Conservation (phyloP, 805 yeast genomes). For the Tanozyma kutaoensis region DNA sequence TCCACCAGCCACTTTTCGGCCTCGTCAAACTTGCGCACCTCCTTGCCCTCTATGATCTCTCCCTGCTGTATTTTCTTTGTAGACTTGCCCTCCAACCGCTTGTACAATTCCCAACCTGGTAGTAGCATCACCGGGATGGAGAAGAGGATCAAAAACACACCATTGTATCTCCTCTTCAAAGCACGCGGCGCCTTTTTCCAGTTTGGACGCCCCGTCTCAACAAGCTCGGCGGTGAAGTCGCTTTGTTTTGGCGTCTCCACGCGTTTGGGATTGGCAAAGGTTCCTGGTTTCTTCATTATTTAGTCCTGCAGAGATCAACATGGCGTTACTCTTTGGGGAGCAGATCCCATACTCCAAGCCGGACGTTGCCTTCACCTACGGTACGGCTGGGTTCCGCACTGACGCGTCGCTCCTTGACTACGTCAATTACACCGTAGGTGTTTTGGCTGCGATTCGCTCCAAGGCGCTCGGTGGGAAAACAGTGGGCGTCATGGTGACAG, state of each 20-base stretch:
- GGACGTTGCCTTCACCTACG: conserved; percentile 43
- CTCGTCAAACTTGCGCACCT: conserved; percentile 22
- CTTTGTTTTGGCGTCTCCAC: conserved; percentile 10
- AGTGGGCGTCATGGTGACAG: conserved; percentile 94
- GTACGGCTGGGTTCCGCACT: conserved; percentile 96
- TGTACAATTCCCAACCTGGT: conserved; percentile 19
- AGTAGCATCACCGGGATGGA: conserved; percentile 23
- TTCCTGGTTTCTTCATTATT: background rate
- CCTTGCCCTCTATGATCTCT: conserved; percentile 16
- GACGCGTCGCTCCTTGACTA: conserved; percentile 58
- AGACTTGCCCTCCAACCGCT: conserved; percentile 25
- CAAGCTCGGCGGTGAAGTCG: conserved; percentile 22
- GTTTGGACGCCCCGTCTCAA: conserved; percentile 25
- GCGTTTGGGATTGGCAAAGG: too few relatives aligned
- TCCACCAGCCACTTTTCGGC: conserved; percentile 27
- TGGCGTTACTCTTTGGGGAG: conserved; percentile 19
- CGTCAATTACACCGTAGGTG: conserved; percentile 71
- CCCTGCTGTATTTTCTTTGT: conserved; percentile 28
- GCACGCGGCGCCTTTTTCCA: conserved; percentile 31
- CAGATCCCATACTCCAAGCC: conserved; percentile 25
- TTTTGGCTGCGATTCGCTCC: conserved; percentile 77
- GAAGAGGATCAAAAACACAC: conserved; percentile 21
- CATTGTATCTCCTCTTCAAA: conserved; percentile 21
- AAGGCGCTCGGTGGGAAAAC: conserved; percentile 50
- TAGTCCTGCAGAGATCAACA: too few relatives aligned